Conservation (phyloP, 352 stramenopile genomes). For the Aphanomyces astaci region DNA sequence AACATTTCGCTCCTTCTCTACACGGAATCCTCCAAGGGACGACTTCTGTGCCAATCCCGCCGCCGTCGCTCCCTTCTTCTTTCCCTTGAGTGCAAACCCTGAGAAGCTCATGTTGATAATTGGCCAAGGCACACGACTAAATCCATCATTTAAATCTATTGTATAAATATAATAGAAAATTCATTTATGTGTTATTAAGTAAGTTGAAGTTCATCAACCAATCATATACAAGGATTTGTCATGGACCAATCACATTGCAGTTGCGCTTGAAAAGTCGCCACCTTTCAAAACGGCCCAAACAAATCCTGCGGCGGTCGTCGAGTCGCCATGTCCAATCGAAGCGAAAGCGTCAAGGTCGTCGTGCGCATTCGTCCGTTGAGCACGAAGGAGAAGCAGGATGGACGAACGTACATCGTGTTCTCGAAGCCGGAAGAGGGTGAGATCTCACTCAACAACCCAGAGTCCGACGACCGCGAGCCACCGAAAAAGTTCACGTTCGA, state of each 20-base stretch:
- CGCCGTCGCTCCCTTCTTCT: conserved; percentile 37
- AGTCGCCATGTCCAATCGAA: too few species aligned
- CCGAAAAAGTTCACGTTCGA: conserved; percentile 97
- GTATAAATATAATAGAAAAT: too few species aligned
- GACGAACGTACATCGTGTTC: conserved; percentile 65
- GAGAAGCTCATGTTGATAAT: conserved; percentile 73
- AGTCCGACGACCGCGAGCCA: conserved; percentile 50
- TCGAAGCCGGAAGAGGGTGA: conserved; percentile 86
- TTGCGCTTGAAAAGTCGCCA: too few species aligned
- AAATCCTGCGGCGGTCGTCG: too few species aligned
- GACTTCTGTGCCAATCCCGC: too few species aligned
- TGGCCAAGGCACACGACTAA: too few species aligned
- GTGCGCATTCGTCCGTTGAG: conserved; percentile 94
- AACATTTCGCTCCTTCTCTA: conserved; percentile 22
- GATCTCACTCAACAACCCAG: conserved; percentile 85
- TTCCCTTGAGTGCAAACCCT: conserved; percentile 63
- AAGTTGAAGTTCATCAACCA: too few species aligned
- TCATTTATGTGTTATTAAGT: too few species aligned
- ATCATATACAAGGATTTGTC: too few species aligned
- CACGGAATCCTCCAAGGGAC: conserved; percentile 6
- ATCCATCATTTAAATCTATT: too few species aligned
- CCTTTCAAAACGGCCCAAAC: too few species aligned
- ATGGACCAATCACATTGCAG: too few species aligned
- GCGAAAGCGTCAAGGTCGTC: conserved; percentile 95
- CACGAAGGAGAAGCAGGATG: conserved; percentile 91